phyloP scores from a whole-genome alignment of 164 flowering plant genomes.

The Vitis rotundifolia region DNA sequence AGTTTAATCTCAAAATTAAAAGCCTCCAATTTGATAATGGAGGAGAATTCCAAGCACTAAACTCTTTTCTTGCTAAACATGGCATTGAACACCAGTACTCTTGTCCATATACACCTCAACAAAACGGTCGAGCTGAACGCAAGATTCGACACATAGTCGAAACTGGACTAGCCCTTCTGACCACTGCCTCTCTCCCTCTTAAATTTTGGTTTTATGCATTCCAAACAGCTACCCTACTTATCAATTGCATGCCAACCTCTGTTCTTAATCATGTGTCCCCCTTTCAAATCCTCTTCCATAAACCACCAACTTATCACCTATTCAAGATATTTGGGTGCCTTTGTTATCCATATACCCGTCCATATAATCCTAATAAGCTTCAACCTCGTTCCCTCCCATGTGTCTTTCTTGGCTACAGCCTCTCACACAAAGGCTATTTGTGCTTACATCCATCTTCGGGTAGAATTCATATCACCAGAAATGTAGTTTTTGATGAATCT shows the following conservation, averaged over 20 bases:
- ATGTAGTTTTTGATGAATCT: too few species aligned
- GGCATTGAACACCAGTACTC: slow-evolving; percentile 14
- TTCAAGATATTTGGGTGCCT: too few species aligned
- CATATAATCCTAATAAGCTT: too few species aligned
- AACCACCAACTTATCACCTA: too few species aligned
- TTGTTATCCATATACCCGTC: too few species aligned
- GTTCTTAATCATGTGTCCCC: background rate
- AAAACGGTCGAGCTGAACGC: slow-evolving; percentile 13
- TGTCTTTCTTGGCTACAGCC: too few species aligned
- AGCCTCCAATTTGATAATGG: slow-evolving; percentile 19
- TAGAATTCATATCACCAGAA: too few species aligned
- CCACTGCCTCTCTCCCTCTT: slow-evolving; percentile 7
- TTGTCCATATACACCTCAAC: slow-evolving; percentile 24
- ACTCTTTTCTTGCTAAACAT: background rate
- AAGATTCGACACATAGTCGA: slow-evolving; percentile 12
- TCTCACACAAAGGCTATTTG: too few species aligned
- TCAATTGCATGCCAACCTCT: slow-evolving; percentile 15
- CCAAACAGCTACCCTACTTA: slow-evolving; percentile 11
- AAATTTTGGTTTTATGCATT: slow-evolving; percentile 24
- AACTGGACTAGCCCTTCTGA: slow-evolving; percentile 13
- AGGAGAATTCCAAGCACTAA: slow-evolving; percentile 4
- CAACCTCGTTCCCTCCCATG: too few species aligned
- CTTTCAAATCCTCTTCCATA: background rate
- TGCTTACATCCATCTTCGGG: too few species aligned
- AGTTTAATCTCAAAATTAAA: too few species aligned